Percentiles rank a stretch among this genome's conserved stretches.
phyloP scores from a whole-genome alignment of 257 asterid species.

The Apocynum venetum region DNA sequence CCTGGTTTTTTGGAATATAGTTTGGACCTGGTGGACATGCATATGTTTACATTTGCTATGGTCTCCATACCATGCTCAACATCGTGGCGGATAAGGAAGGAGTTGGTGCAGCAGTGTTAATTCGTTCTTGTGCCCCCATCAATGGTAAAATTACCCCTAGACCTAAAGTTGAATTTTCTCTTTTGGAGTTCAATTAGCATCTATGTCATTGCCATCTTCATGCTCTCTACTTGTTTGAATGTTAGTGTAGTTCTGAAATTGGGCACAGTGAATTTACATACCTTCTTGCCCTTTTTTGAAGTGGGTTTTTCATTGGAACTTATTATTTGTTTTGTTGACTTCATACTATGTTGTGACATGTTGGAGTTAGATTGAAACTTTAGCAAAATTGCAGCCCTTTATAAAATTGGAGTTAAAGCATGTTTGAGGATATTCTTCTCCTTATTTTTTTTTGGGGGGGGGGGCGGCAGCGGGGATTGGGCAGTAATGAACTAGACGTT shows the following conservation, averaged over 20 bases:
- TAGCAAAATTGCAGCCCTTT: neutral
- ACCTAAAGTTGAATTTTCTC: neutral
- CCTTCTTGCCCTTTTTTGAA: neutral
- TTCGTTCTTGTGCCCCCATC: constrained; percentile 91
- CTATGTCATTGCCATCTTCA: neutral
- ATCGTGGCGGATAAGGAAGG: constrained; percentile 93
- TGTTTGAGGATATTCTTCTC: neutral
- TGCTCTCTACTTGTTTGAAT: neutral
- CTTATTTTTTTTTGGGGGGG: neutral
- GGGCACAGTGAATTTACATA: neutral
- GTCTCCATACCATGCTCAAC: constrained; percentile 87
- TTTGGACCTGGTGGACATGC: constrained; percentile 96
- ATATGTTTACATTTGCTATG: constrained; percentile 86
- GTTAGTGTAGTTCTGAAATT: neutral
- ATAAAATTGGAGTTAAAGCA: neutral
- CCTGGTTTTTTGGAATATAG: constrained; percentile 27
- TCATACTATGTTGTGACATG: neutral
- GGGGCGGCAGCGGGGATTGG: no score
- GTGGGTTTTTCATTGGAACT: neutral
- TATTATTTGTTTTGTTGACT: neutral
- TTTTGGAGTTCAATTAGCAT: neutral
- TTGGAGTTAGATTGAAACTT: neutral
- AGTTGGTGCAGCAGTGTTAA: constrained; percentile 77
- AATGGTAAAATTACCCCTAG: constrained; percentile 37
- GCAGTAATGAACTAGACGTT: constrained; percentile 2